Conservation (phyloP, 2,329 filamentous ascomycete species). For the Phialophora macrospora region DNA sequence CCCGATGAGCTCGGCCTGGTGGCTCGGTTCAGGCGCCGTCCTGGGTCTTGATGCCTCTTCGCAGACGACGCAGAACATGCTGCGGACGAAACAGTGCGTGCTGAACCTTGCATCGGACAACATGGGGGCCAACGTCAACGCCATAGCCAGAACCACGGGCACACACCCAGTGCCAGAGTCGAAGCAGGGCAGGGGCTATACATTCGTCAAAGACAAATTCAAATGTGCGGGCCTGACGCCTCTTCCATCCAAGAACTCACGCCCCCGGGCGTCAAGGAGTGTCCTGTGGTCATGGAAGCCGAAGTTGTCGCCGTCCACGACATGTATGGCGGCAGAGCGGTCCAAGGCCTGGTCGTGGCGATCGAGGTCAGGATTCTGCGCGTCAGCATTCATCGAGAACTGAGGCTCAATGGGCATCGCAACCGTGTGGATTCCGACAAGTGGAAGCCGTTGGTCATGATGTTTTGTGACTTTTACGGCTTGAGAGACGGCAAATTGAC, state of each 20-base stretch:
- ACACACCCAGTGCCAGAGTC: constrained; percentile 38
- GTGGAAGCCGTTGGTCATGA: constrained; percentile 54
- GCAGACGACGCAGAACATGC: constrained; percentile 50
- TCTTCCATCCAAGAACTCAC: constrained; percentile 44
- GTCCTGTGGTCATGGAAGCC: constrained; percentile 53
- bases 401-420: constrained; percentile 46
- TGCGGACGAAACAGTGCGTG: constrained; percentile 51
- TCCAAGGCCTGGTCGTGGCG: constrained; percentile 42
- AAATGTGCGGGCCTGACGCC: constrained; percentile 42
- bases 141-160: constrained; percentile 49
- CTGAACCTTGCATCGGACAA: constrained; percentile 49
- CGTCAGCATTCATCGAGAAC: constrained; percentile 43
- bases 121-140: constrained; percentile 46
- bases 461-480: constrained; percentile 53
- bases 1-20: constrained; percentile 54
- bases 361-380: constrained; percentile 49
- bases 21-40: constrained; percentile 52
- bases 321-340: constrained; percentile 43
- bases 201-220: constrained; percentile 51
- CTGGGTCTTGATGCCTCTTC: constrained; percentile 47
- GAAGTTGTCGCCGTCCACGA: constrained; percentile 44
- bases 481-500: constrained; percentile 35
- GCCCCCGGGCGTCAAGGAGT: constrained; percentile 47
- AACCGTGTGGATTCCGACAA: constrained; percentile 52
- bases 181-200: constrained; percentile 43